A percentile compares a stretch with the other conserved stretches of the same genome.
phyloP scores from a whole-genome alignment of 2,329 filamentous ascomycete species.

The Verticillium tricorpus region DNA sequence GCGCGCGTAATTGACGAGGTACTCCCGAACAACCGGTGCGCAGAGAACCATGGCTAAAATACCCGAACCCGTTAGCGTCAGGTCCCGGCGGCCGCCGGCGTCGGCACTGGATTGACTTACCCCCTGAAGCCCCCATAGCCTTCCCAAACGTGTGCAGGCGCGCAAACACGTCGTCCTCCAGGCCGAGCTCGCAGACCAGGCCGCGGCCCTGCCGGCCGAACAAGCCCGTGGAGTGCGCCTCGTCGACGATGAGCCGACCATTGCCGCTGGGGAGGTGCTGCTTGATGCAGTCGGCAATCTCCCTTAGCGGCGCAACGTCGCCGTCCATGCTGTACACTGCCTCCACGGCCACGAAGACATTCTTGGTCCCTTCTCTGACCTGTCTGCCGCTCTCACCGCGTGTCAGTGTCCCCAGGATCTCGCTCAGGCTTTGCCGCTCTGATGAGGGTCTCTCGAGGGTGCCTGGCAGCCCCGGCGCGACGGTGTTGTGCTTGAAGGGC shows the following conservation, averaged over 20 bases:
- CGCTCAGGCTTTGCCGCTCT: constrained; percentile 17
- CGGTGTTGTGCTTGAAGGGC: constrained; percentile 55
- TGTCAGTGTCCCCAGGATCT: constrained; percentile 23
- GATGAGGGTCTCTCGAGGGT: neutral
- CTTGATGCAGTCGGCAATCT: constrained; percentile 56
- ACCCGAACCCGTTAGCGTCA: neutral
- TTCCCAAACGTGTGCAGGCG: constrained; percentile 65
- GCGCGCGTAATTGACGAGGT: constrained; percentile 73
- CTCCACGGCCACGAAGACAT: constrained; percentile 66
- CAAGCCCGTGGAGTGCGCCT: constrained; percentile 63
- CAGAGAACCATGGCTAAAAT: constrained; percentile 52
- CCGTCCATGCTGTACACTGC: constrained; percentile 82
- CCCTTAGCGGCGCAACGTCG: constrained; percentile 59
- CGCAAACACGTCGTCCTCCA: constrained; percentile 53
- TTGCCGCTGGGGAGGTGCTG: constrained; percentile 51
- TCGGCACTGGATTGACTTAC: constrained; percentile 35
- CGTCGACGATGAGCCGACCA: constrained; percentile 60
- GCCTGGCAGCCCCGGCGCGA: constrained; percentile 16
- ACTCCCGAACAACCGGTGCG: constrained; percentile 52
- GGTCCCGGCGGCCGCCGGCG: neutral
- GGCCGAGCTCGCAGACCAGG: constrained; percentile 49
- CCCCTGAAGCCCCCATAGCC: constrained; percentile 63
- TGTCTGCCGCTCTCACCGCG: constrained; percentile 23
- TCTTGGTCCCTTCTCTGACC: constrained; percentile 33
- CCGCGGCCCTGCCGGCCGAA: constrained; percentile 53